phyloP scores from a whole-genome alignment of 129 eudicot species.

The Lactuca saligna region DNA sequence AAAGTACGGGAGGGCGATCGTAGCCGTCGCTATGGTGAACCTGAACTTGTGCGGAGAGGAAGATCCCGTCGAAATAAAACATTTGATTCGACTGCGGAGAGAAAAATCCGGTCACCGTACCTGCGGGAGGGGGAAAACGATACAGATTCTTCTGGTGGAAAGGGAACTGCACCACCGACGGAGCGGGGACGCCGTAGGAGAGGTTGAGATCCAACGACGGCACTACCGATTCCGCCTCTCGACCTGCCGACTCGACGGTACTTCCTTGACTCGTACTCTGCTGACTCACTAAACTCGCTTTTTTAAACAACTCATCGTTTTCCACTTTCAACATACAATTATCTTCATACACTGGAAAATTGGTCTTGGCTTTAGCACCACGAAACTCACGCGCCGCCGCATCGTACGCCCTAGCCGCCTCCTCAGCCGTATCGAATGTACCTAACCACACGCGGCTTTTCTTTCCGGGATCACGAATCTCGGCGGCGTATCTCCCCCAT shows the following conservation, averaged over 20 bases:
- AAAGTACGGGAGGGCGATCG: conserved; percentile 10
- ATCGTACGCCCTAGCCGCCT: conserved; percentile 40
- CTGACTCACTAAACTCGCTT: conserved; percentile 27
- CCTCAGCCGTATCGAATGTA: conserved; percentile 46
- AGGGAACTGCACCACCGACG: conserved; percentile 18
- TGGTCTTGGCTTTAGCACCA: conserved; percentile 38
- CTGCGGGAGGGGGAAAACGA: conserved; percentile 17
- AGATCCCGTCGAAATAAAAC: conserved; percentile 26
- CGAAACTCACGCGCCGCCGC: conserved; percentile 50
- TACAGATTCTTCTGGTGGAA: conserved; percentile 21
- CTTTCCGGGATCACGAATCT: conserved; percentile 43
- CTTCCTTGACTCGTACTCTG: conserved; percentile 39
- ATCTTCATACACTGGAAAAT: conserved; percentile 19
- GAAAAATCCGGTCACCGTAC: conserved; percentile 25
- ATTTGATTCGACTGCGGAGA: conserved; percentile 30
- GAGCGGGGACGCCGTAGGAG: conserved; percentile 13
- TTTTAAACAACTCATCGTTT: not conserved
- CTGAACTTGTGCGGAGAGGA: conserved; percentile 17
- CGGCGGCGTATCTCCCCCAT: conserved; percentile 48
- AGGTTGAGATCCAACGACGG: conserved; percentile 36
- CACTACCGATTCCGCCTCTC: conserved; percentile 18
- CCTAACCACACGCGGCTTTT: conserved; percentile 43
- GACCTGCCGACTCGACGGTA: conserved; percentile 31
- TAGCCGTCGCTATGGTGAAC: not conserved
- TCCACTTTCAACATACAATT: conserved; percentile 13